These are phyloP conservation scores for Saccharum spontaneum DNA, from an alignment of 176 grass and related monocot genomes.

Conservation along the genomic window DNA sequence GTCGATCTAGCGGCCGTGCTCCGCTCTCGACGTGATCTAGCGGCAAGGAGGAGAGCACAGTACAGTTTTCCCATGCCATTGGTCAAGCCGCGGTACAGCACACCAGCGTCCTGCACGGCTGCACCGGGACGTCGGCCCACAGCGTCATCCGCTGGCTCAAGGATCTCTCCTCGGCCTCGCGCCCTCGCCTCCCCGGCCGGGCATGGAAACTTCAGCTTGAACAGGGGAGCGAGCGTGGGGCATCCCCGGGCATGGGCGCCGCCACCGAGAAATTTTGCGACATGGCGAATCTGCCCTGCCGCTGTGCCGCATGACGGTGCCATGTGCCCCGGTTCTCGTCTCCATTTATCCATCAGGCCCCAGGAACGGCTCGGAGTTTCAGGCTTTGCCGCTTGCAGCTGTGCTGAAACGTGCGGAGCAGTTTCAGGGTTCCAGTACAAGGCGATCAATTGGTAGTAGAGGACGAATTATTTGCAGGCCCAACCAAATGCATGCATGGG, in stretches of 20 bases:
- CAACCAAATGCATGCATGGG: not conserved
- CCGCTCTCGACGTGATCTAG: not conserved
- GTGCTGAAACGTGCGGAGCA: not conserved
- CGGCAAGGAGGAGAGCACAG: not conserved
- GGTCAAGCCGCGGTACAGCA: not conserved
- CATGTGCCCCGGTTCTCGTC: too few species aligned
- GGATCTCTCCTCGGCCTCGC: too few species aligned
- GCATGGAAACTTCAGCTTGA: not conserved
- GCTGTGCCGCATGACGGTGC: too few species aligned
- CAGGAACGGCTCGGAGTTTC: too few species aligned
- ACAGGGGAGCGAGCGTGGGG: not conserved
- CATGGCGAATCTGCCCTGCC: not conserved
- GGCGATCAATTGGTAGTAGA: not conserved
- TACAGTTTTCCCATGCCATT: not conserved
- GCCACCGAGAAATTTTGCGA: not conserved
- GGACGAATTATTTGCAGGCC: conserved; percentile 6
- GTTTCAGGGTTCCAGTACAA: not conserved
- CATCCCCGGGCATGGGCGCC: not conserved
- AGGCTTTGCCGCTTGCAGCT: not conserved
- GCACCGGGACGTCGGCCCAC: not conserved
- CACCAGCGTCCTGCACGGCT: not conserved
- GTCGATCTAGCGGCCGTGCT: not conserved
- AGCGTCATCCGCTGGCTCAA: not conserved
- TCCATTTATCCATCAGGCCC: too few species aligned
- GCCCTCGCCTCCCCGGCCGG: too few species aligned